phyloP scores from a whole-genome alignment of 495 filamentous ascomycete genomes.

The Lepraria neglecta region DNA sequence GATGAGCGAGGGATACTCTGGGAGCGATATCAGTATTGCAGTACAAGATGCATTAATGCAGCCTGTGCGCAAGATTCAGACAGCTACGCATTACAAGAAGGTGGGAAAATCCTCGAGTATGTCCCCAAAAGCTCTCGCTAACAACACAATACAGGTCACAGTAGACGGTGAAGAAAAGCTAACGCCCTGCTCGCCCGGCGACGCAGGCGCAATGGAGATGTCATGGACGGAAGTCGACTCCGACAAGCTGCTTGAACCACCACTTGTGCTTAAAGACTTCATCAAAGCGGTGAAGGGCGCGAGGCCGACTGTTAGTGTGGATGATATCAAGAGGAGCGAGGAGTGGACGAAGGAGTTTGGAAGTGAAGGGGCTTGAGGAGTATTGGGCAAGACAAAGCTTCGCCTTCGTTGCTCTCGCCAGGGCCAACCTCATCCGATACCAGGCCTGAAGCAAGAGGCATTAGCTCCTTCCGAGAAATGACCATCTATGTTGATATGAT shows the following conservation, averaged over 20 bases:
- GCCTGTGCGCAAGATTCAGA: constrained; percentile 94
- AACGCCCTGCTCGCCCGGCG: constrained; percentile 92
- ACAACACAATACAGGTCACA: constrained; percentile 47
- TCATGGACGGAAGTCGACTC: constrained; percentile 81
- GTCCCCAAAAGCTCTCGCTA: not conserved
- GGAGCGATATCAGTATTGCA: constrained; percentile 91
- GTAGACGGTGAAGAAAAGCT: constrained; percentile 67
- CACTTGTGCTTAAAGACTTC: constrained; percentile 85
- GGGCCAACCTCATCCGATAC: too few relatives aligned
- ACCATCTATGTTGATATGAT: too few relatives aligned
- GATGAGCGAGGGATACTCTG: constrained; percentile 87
- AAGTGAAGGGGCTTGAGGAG: constrained; percentile 66
- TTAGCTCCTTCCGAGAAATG: too few relatives aligned
- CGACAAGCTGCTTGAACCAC: constrained; percentile 77
- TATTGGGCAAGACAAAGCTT: not conserved
- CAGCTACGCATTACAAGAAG: constrained; percentile 96
- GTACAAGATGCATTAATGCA: constrained; percentile 98
- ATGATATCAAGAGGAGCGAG: constrained; percentile 74
- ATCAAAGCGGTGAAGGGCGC: constrained; percentile 83
- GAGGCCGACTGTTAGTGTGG: constrained; percentile 79
- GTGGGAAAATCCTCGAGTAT: constrained; percentile 39
- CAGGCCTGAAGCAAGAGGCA: too few relatives aligned
- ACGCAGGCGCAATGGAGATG: constrained; percentile 80
- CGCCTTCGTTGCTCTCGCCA: not conserved
- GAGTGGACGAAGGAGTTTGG: constrained; percentile 98